Evolutionary conservation across 2,329 filamentous ascomycete genomes (phyloP).

Genomic region (Cercospora citrullina): DNA sequence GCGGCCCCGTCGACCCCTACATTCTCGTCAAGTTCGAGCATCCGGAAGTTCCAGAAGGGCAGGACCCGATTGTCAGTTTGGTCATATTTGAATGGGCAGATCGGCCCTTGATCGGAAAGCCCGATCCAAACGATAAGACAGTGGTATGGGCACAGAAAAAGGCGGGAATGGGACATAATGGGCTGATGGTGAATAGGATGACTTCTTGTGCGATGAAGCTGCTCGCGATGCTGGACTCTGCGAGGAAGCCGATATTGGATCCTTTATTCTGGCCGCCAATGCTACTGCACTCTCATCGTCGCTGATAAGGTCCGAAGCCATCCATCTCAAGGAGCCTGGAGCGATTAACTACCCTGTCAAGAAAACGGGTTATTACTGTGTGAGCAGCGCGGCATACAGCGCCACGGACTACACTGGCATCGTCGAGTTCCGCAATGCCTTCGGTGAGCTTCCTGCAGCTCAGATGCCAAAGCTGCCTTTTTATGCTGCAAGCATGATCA

Average conservation of each 20-base stretch:
- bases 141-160: neutral
- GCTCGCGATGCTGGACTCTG: conserved; percentile 70
- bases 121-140: conserved; percentile 47
- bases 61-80: conserved; percentile 76
- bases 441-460: conserved; percentile 89
- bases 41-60: conserved; percentile 55
- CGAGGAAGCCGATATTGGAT: conserved; percentile 72
- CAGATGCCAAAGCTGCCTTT: conserved; percentile 97
- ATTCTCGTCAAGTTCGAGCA: conserved; percentile 79
- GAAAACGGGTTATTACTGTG: conserved; percentile 95
- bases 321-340: conserved; percentile 74
- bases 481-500: conserved; percentile 89
- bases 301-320: conserved; percentile 73
- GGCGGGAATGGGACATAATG: neutral
- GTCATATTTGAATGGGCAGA: conserved; percentile 96
- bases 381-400: conserved; percentile 73
- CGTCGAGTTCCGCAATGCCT: conserved; percentile 92
- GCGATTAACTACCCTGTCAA: conserved; percentile 79
- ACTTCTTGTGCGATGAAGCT: conserved; percentile 74
- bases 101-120: conserved; percentile 72
- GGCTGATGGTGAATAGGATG: conserved; percentile 48
- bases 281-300: conserved; percentile 69
- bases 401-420: conserved; percentile 72
- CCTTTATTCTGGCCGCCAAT: conserved; percentile 79
- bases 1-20: conserved; percentile 82